These are phyloP conservation scores for Rhipidocladum racemiflorum DNA, from an alignment of 176 grass and related monocot species.

Conservation along the genomic window DNA sequence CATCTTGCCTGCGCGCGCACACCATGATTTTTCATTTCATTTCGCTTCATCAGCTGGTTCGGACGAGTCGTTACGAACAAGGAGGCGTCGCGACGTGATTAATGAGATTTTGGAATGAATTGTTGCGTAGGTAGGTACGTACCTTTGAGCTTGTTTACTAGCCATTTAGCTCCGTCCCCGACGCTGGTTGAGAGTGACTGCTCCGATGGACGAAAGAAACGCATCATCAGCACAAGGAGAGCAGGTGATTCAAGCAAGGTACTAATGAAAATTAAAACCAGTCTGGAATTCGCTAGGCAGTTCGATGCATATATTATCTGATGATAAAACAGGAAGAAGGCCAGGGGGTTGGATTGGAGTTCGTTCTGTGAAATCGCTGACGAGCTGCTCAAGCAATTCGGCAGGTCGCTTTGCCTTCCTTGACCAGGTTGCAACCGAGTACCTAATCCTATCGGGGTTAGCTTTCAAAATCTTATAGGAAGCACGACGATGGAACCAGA, in stretches of 20 bases:
- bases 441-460: not conserved
- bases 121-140: not conserved
- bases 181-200: slow-evolving; percentile 87
- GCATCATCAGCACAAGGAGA: not conserved
- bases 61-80: not conserved
- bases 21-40: not conserved
- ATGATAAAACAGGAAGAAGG: too few relatives aligned
- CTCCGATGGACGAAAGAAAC: not conserved
- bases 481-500: not conserved
- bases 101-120: not conserved
- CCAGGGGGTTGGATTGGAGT: not conserved
- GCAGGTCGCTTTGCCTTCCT: not conserved
- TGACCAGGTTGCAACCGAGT: not conserved
- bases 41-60: not conserved
- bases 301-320: too few relatives aligned
- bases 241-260: not conserved
- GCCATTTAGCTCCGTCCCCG: slow-evolving; percentile 77
- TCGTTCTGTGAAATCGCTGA: not conserved
- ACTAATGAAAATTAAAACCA: not conserved
- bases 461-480: too few relatives aligned
- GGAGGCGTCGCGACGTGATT: not conserved
- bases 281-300: not conserved
- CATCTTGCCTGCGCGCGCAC: slow-evolving; percentile 58
- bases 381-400: not conserved
- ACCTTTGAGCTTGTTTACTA: slow-evolving; percentile 93